Conservation (phyloP, 2,329 filamentous ascomycete species). For the Scopulariopsis brevicaulis region DNA sequence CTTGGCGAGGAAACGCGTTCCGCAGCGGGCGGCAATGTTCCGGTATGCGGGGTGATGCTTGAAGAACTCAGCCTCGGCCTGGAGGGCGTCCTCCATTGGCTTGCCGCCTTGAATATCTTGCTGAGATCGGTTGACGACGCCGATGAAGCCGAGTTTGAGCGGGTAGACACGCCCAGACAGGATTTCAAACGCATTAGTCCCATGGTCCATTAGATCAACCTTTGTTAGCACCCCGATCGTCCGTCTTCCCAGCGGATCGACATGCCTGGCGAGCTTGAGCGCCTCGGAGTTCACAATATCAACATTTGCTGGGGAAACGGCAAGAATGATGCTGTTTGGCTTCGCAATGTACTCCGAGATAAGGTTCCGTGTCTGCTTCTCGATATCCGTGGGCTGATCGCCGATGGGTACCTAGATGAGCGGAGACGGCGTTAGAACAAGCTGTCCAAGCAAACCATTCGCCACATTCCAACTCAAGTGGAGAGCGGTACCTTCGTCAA, state of each 20-base stretch:
- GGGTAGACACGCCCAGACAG: conserved; percentile 96
- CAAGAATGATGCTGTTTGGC: conserved; percentile 94
- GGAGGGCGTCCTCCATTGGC: conserved; percentile 82
- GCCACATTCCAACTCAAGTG: neutral
- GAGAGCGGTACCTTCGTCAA: conserved; percentile 64
- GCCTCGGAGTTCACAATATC: conserved; percentile 98
- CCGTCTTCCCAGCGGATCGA: conserved; percentile 84
- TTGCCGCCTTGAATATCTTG: conserved; percentile 97
- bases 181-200: conserved; percentile 94
- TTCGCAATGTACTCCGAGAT: conserved; percentile 98
- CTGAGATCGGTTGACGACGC: conserved; percentile 94
- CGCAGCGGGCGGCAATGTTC: conserved; percentile 88
- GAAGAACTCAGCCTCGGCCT: conserved; percentile 90
- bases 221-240: conserved; percentile 97
- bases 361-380: conserved; percentile 93
- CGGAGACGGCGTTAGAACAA: conserved; percentile 7
- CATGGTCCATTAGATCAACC: conserved; percentile 96
- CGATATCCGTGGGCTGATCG: conserved; percentile 93
- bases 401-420: conserved; percentile 73
- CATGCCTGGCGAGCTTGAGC: conserved; percentile 90
- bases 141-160: conserved; percentile 93
- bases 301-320: conserved; percentile 94
- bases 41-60: conserved; percentile 93
- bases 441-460: neutral
- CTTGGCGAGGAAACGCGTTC: conserved; percentile 88